phyloP scores from a whole-genome alignment of 345 rosid species.

The Aethionema arabicum region DNA sequence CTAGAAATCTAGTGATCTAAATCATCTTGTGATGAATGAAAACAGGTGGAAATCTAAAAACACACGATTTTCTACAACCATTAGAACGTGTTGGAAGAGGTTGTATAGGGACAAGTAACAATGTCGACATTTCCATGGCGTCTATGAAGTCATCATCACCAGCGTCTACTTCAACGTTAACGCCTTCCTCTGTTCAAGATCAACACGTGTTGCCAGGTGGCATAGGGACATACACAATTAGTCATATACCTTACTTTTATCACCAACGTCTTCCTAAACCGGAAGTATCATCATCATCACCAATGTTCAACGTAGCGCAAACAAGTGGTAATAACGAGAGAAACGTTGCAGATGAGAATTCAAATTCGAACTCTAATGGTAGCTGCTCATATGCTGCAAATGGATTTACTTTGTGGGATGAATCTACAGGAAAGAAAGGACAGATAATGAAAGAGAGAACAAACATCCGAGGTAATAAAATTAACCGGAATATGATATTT shows the following conservation, averaged over 20 bases:
- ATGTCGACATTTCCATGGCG: conserved; percentile 36
- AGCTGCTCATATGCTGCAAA: conserved; percentile 67
- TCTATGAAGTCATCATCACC: conserved; percentile 52
- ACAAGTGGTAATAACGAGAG: conserved; percentile 46
- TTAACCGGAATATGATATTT: too few relatives aligned
- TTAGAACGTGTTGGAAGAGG: conserved; percentile 43
- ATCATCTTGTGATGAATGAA: not conserved
- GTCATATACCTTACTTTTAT: conserved; percentile 52
- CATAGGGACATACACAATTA: conserved; percentile 76
- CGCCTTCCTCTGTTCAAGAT: conserved; percentile 38
- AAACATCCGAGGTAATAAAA: conserved; percentile 18
- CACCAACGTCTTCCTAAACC: conserved; percentile 55
- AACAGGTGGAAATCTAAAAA: conserved; percentile 52
- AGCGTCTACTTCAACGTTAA: conserved; percentile 35
- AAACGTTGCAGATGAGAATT: conserved; percentile 50
- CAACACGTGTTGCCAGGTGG: conserved; percentile 77
- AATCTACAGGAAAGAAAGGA: conserved; percentile 60
- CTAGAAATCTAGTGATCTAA: too few relatives aligned
- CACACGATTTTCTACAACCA: conserved; percentile 74
- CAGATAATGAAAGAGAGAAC: conserved; percentile 57
- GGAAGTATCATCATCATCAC: conserved; percentile 39
- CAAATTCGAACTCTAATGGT: conserved; percentile 40
- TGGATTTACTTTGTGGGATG: conserved; percentile 77
- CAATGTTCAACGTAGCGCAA: conserved; percentile 33
- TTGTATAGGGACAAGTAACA: conserved; percentile 36